Conservation (phyloP, 2,329 filamentous ascomycete genomes). For the Fusarium sp. region DNA sequence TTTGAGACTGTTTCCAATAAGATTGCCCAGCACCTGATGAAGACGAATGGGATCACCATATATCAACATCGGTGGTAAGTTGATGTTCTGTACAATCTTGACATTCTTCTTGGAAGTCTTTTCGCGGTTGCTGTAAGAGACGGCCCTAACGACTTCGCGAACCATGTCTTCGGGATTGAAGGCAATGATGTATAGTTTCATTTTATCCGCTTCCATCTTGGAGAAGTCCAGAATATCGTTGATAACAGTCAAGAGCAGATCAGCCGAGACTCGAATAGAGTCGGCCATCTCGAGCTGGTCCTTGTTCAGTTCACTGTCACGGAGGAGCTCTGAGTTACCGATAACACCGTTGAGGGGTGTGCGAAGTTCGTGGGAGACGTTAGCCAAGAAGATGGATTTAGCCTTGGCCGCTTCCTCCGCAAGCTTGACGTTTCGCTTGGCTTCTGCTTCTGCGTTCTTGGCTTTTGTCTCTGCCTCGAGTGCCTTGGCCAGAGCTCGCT, state of each 20-base stretch:
- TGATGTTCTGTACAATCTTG: slow-evolving; percentile 76
- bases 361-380: slow-evolving; percentile 83
- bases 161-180: slow-evolving; percentile 77
- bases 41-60: slow-evolving; percentile 75
- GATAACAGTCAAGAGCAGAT: slow-evolving; percentile 89
- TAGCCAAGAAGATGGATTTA: slow-evolving; percentile 83
- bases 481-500: slow-evolving; percentile 77
- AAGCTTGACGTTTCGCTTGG: slow-evolving; percentile 81
- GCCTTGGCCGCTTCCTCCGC: slow-evolving; percentile 87
- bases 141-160: slow-evolving; percentile 73
- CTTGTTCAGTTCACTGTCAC: slow-evolving; percentile 78
- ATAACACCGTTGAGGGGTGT: slow-evolving; percentile 90
- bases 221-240: slow-evolving; percentile 97
- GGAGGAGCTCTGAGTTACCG: slow-evolving; percentile 85
- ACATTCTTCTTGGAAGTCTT: slow-evolving; percentile 73
- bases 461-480: slow-evolving; percentile 80
- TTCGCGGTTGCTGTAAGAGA: slow-evolving; percentile 74
- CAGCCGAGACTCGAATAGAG: slow-evolving; percentile 86
- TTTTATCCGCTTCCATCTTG: slow-evolving; percentile 89
- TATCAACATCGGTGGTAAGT: slow-evolving; percentile 78
- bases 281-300: slow-evolving; percentile 89
- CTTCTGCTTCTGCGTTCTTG: slow-evolving; percentile 80
- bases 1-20: slow-evolving; percentile 93
- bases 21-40: slow-evolving; percentile 79
- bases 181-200: slow-evolving; percentile 81